phyloP scores from a whole-genome alignment of 176 grass and related monocot genomes.

The Sorghum bicolor region DNA sequence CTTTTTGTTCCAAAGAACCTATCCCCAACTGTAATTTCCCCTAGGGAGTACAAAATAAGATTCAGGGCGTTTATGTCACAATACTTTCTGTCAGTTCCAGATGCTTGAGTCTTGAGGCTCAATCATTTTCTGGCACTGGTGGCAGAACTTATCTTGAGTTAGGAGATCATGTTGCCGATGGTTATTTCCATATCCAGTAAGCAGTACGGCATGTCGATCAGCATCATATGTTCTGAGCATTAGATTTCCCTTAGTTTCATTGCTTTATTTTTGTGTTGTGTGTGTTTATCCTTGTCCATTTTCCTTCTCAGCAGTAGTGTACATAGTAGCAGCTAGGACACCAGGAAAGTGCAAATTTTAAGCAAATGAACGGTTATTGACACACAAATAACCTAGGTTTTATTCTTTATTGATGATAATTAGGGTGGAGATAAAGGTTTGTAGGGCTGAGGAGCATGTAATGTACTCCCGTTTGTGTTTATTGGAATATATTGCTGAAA shows the following conservation, averaged over 20 bases:
- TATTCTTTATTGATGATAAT: conserved; percentile 21
- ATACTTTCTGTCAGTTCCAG: conserved; percentile 61
- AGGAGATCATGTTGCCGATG: neutral
- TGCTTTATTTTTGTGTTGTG: neutral
- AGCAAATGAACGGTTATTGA: conserved; percentile 7
- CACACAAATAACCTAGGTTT: conserved; percentile 8
- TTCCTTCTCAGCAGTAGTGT: conserved; percentile 38
- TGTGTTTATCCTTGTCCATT: conserved; percentile 31
- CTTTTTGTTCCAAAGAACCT: conserved; percentile 80
- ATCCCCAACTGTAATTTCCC: conserved; percentile 77
- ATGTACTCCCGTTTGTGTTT: conserved; percentile 1
- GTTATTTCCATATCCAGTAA: conserved; percentile 1
- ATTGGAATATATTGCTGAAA: conserved; percentile 5
- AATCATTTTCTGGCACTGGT: conserved; percentile 20
- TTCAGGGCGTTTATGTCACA: conserved; percentile 75
- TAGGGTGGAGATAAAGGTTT: neutral
- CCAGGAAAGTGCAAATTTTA: conserved; percentile 28
- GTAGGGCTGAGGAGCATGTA: neutral
- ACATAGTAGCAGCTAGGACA: conserved; percentile 44
- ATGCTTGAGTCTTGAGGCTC: conserved; percentile 42
- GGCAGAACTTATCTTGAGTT: neutral
- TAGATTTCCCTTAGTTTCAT: conserved; percentile 18
- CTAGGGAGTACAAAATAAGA: conserved; percentile 77
- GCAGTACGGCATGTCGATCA: neutral
- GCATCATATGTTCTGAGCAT: conserved; percentile 22